Evolutionary conservation across 2,329 filamentous ascomycete genomes (phyloP).

Genomic region (Xylaria sp.): DNA sequence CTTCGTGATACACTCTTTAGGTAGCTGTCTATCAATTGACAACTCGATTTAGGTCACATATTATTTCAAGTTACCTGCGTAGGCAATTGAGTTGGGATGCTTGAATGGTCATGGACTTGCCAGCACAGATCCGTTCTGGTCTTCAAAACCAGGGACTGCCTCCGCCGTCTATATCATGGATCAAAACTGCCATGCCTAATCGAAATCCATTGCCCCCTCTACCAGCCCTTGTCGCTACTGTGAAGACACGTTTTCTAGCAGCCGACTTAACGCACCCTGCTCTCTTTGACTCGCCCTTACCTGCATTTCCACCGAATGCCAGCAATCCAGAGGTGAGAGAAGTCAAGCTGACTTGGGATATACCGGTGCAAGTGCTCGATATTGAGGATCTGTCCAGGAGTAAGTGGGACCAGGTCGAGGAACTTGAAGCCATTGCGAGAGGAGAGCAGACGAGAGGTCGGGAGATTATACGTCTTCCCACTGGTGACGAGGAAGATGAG

Average conservation of each 20-base stretch:
- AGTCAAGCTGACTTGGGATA: conserved; percentile 65
- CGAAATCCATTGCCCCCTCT: conserved; percentile 69
- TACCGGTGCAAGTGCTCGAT: conserved; percentile 85
- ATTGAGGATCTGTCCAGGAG: conserved; percentile 83
- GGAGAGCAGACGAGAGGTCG: conserved; percentile 80
- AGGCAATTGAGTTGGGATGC: not conserved
- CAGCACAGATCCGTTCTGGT: conserved; percentile 62
- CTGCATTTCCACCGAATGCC: conserved; percentile 65
- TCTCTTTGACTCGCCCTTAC: conserved; percentile 56
- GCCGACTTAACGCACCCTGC: conserved; percentile 75
- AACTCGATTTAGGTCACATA: not conserved
- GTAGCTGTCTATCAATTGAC: not conserved
- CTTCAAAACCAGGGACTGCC: conserved; percentile 66
- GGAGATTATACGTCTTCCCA: conserved; percentile 78
- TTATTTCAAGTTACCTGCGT: not conserved
- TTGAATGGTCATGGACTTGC: conserved; percentile 45
- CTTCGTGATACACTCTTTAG: too few species aligned
- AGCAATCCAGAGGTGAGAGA: conserved; percentile 65
- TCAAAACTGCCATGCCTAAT: conserved; percentile 68
- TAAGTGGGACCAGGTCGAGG: conserved; percentile 88
- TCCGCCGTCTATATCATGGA: conserved; percentile 65
- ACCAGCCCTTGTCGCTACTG: conserved; percentile 79
- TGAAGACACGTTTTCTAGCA: conserved; percentile 80
- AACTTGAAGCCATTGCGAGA: conserved; percentile 76
- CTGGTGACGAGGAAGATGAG: conserved; percentile 56